Percentiles rank a stretch among this genome's conserved stretches.
Evolutionary conservation across 768 basidiomycete species (phyloP).

Genomic region (Rhizopogon vinicolor): DNA sequence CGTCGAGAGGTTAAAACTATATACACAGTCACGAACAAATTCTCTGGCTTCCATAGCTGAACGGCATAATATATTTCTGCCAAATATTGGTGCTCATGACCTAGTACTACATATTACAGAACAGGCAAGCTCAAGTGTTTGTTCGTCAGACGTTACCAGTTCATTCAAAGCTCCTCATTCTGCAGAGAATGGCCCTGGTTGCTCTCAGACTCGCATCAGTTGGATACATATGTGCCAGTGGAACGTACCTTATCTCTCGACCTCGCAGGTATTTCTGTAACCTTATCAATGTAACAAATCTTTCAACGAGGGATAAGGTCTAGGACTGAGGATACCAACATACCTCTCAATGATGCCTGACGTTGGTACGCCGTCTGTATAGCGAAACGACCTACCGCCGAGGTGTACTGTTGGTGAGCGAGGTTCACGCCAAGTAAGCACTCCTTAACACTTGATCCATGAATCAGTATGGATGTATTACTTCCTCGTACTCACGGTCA

Average conservation of each 20-base stretch:
- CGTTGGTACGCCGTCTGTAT: background rate
- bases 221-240: background rate
- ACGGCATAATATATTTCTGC: too few species aligned
- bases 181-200: too few species aligned
- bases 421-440: background rate
- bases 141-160: background rate
- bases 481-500: background rate
- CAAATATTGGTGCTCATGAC: too few species aligned
- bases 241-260: background rate
- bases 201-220: background rate
- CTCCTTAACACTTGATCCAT: background rate
- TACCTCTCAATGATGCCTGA: background rate
- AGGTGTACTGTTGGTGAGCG: background rate
- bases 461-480: background rate
- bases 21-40: too few species aligned
- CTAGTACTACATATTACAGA: too few species aligned
- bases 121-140: too few species aligned
- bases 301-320: background rate
- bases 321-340: background rate
- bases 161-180: background rate
- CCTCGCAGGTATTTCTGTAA: constrained; percentile 15
- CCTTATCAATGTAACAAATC: constrained; percentile 1
- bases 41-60: too few species aligned
- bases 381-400: background rate
- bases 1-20: too few species aligned